Conservation (phyloP, 2,329 filamentous ascomycete species). For the Aspergillus hortae region DNA sequence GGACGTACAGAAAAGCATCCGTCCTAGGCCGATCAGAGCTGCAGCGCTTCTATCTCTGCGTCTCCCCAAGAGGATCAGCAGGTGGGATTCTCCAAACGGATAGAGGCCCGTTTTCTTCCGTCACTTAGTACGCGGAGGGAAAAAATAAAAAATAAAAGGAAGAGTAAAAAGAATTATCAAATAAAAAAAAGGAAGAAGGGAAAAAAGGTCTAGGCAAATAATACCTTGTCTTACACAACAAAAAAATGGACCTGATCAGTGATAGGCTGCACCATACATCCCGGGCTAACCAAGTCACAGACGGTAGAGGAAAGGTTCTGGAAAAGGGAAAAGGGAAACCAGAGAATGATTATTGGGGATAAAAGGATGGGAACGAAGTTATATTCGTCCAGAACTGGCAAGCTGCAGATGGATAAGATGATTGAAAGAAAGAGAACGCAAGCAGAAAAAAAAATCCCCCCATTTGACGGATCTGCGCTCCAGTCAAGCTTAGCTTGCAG, state of each 20-base stretch:
- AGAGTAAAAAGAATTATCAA: background rate
- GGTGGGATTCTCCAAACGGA: constrained; percentile 14
- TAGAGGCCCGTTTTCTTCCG: constrained; percentile 8
- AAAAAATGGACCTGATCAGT: constrained; percentile 11
- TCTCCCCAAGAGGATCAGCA: constrained; percentile 7
- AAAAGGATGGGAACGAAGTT: constrained; percentile 8
- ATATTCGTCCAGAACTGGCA: constrained; percentile 15
- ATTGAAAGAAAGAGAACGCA: background rate
- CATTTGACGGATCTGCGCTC: constrained; percentile 23
- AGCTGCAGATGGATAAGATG: constrained; percentile 16
- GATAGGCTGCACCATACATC: constrained; percentile 14
- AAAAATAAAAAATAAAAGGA: constrained; percentile 5
- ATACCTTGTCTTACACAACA: constrained; percentile 9
- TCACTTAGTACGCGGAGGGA: constrained; percentile 9
- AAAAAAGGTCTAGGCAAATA: constrained; percentile 8
- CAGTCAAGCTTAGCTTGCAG: constrained; percentile 24
- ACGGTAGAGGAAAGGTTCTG: constrained; percentile 16
- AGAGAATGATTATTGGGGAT: constrained; percentile 4
- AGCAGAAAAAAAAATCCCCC: constrained; percentile 11
- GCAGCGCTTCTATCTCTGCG: constrained; percentile 5
- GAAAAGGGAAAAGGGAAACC: constrained; percentile 12
- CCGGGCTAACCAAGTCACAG: constrained; percentile 4
- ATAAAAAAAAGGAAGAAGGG: constrained; percentile 1
- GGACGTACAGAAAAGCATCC: constrained; percentile 10
- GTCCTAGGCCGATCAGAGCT: constrained; percentile 6